Percentiles rank a stretch among this genome's conserved stretches.
Conservation (phyloP, 148 eudicot genomes). For the Fagopyrum tataricum region DNA sequence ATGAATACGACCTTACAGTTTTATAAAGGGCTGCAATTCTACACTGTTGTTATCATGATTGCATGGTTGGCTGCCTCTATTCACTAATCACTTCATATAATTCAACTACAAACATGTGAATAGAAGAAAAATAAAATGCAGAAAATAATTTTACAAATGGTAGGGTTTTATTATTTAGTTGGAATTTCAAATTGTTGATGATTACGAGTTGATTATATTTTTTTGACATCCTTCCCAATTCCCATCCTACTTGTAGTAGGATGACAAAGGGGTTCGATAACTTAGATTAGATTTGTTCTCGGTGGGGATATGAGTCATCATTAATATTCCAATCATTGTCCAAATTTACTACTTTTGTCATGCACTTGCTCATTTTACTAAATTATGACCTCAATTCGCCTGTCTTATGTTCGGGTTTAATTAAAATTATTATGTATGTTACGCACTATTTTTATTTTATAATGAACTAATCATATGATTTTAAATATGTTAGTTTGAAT, state of each 20-base stretch:
- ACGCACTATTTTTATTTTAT: too few species aligned
- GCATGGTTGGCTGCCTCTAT: neutral
- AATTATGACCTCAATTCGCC: neutral
- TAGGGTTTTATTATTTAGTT: neutral
- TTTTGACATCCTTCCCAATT: neutral
- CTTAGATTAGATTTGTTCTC: neutral
- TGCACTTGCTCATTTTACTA: neutral
- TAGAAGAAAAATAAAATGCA: neutral
- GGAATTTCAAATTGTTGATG: neutral
- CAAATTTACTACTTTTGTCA: neutral
- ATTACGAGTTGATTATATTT: neutral
- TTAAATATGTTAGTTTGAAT: too few species aligned
- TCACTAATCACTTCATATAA: neutral
- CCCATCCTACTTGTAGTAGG: neutral
- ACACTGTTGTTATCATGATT: conserved; percentile 2
- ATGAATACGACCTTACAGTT: neutral
- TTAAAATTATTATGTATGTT: too few species aligned
- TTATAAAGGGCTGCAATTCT: neutral
- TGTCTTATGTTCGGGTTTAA: too few species aligned
- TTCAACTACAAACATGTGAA: neutral
- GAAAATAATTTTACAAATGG: neutral
- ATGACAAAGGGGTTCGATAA: neutral
- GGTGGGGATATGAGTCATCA: conserved; percentile 7
- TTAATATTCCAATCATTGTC: conserved; percentile 1
- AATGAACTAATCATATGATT: too few species aligned